Evolutionary conservation across 2,329 filamentous ascomycete genomes (phyloP).

Genomic region (Thielaviopsis musarum): DNA sequence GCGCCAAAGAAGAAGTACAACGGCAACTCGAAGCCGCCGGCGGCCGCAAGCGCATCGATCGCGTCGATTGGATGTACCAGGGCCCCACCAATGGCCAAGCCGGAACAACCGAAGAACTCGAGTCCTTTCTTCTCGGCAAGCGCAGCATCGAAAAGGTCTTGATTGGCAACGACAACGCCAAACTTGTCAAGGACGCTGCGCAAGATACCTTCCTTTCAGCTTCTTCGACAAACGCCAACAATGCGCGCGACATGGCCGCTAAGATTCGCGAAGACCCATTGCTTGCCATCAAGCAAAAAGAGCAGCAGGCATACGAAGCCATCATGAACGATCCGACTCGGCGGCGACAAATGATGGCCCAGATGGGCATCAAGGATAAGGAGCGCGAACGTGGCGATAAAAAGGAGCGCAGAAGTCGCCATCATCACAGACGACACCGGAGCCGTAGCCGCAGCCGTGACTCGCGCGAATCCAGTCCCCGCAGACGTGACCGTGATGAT

Average conservation of each 20-base stretch:
- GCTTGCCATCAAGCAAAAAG: constrained; percentile 81
- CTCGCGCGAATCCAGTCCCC: constrained; percentile 6
- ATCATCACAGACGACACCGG: constrained; percentile 3
- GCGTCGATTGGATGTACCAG: constrained; percentile 97
- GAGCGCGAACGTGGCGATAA: constrained; percentile 29
- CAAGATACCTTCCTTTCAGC: constrained; percentile 31
- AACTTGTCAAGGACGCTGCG: constrained; percentile 57
- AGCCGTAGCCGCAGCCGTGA: constrained; percentile 6
- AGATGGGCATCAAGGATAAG: constrained; percentile 39
- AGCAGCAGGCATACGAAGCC: constrained; percentile 63
- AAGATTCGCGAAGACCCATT: constrained; percentile 88
- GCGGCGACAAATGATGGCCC: constrained; percentile 48
- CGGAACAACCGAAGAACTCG: constrained; percentile 75
- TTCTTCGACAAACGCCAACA: constrained; percentile 53
- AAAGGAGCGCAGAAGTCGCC: constrained; percentile 10
- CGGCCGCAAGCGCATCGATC: constrained; percentile 59
- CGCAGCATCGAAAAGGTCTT: constrained; percentile 71
- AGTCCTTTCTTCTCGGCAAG: constrained; percentile 86
- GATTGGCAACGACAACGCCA: constrained; percentile 64
- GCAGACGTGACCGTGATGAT: neutral
- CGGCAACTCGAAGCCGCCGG: constrained; percentile 77
- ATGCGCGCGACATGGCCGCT: constrained; percentile 57
- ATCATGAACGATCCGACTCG: constrained; percentile 65
- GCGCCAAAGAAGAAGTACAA: constrained; percentile 81
- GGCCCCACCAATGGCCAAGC: constrained; percentile 63